Evolutionary conservation across 768 basidiomycete genomes (phyloP).

Genomic region (Leccinellum luteum): DNA sequence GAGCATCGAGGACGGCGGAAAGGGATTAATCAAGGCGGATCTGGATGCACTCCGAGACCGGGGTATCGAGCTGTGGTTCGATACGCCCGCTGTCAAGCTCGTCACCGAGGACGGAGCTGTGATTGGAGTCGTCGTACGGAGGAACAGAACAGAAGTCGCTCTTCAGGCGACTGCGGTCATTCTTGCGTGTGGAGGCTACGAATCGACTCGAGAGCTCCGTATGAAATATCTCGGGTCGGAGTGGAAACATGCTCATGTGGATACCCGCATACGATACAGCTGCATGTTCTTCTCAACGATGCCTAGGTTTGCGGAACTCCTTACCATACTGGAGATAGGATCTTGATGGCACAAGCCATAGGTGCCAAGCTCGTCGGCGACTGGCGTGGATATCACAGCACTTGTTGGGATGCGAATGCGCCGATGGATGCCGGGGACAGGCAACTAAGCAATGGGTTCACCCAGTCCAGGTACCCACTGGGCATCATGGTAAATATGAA

Average conservation of each 20-base stretch:
- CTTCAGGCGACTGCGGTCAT: slow-evolving; percentile 47
- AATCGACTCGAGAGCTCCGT: slow-evolving; percentile 53
- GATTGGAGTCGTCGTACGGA: slow-evolving; percentile 46
- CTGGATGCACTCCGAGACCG: slow-evolving; percentile 44
- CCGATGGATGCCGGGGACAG: slow-evolving; percentile 50
- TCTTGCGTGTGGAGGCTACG: slow-evolving; percentile 67
- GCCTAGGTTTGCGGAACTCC: slow-evolving; percentile 66
- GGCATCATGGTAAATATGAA: slow-evolving; percentile 64
- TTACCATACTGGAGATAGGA: slow-evolving; percentile 69
- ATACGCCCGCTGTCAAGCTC: slow-evolving; percentile 43
- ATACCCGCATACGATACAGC: not conserved
- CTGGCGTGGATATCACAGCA: slow-evolving; percentile 69
- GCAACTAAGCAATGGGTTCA: slow-evolving; percentile 63
- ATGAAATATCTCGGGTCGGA: slow-evolving; percentile 52
- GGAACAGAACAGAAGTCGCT: slow-evolving; percentile 33
- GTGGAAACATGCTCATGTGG: slow-evolving; percentile 58
- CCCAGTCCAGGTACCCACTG: slow-evolving; percentile 71
- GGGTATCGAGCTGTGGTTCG: slow-evolving; percentile 57
- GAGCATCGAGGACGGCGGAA: slow-evolving; percentile 60
- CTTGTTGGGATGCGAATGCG: slow-evolving; percentile 68
- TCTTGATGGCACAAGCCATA: slow-evolving; percentile 47
- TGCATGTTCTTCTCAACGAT: not conserved
- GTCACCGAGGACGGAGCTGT: slow-evolving; percentile 37
- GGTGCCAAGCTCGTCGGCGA: slow-evolving; percentile 62
- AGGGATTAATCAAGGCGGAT: slow-evolving; percentile 62